Conservation (phyloP, 169 alveolate species). For the Plasmodium reichenowi region DNA sequence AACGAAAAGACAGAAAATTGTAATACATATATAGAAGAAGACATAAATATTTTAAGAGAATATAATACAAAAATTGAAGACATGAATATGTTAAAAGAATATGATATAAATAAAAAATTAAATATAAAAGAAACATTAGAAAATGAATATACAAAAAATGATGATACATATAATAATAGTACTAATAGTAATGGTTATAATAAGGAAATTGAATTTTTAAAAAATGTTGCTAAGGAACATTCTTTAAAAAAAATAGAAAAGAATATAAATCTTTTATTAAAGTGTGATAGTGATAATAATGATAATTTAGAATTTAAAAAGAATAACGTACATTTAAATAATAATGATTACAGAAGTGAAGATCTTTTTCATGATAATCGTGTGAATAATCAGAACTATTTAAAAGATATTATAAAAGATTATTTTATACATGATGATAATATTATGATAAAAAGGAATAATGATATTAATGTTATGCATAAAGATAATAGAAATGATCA, state of each 20-base stretch:
- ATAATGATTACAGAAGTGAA: background rate
- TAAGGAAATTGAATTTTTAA: conserved; percentile 30
- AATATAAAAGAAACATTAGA: conserved; percentile 15
- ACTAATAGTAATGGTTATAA: background rate
- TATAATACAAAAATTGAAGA: conserved; percentile 2
- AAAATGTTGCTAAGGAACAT: conserved; percentile 30
- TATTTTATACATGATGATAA: background rate
- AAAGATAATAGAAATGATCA: background rate
- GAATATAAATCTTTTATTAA: conserved; percentile 45
- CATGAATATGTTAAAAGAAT: background rate
- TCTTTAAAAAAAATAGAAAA: conserved; percentile 63
- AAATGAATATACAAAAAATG: background rate
- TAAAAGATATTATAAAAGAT: background rate
- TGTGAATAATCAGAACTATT: background rate
- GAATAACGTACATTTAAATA: background rate
- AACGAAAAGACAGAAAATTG: background rate
- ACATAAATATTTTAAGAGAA: background rate
- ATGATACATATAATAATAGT: background rate
- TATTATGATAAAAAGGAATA: background rate
- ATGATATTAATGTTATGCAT: background rate
- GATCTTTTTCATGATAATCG: background rate
- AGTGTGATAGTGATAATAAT: conserved; percentile 35
- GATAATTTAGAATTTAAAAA: conserved; percentile 6
- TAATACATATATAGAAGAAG: conserved; percentile 4
- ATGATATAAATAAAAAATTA: conserved; percentile 12